phyloP scores from a whole-genome alignment of 2,329 filamentous ascomycete species.

The Ploettnerulaceae sp. region DNA sequence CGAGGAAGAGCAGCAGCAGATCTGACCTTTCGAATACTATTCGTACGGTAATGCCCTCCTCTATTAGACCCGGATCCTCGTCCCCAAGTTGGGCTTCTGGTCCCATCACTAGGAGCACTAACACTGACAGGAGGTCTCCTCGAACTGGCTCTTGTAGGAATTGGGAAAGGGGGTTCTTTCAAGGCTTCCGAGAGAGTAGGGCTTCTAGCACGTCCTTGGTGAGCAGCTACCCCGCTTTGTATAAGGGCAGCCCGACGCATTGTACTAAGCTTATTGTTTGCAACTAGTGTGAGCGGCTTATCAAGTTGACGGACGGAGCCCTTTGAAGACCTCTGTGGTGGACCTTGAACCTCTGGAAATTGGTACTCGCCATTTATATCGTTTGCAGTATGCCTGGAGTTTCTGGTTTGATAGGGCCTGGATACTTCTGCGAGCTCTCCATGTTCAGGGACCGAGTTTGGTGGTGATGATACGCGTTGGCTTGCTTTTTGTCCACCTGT shows the following conservation, averaged over 20 bases:
- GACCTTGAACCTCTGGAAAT: conserved; percentile 22
- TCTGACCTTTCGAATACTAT: conserved; percentile 74
- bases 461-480: conserved; percentile 20
- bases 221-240: conserved; percentile 68
- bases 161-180: conserved; percentile 77
- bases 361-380: conserved; percentile 22
- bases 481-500: conserved; percentile 15
- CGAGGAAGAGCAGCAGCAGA: conserved; percentile 71
- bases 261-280: conserved; percentile 39
- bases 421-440: conserved; percentile 23
- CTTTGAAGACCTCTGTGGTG: conserved; percentile 21
- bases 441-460: conserved; percentile 30
- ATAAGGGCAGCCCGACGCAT: conserved; percentile 79
- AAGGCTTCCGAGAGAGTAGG: conserved; percentile 57
- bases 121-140: conserved; percentile 62
- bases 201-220: conserved; percentile 59
- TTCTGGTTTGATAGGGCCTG: conserved; percentile 17
- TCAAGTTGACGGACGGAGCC: conserved; percentile 28
- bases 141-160: conserved; percentile 84
- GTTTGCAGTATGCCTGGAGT: conserved; percentile 15
- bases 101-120: conserved; percentile 65
- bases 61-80: conserved; percentile 34
- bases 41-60: conserved; percentile 47
- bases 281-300: conserved; percentile 30
- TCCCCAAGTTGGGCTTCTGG: conserved; percentile 68